Evolutionary conservation across 1,284 basidiomycete genomes (phyloP), one percentile per base, ranked within the genome.

Genomic region (Thelephora terrestris): DNA sequence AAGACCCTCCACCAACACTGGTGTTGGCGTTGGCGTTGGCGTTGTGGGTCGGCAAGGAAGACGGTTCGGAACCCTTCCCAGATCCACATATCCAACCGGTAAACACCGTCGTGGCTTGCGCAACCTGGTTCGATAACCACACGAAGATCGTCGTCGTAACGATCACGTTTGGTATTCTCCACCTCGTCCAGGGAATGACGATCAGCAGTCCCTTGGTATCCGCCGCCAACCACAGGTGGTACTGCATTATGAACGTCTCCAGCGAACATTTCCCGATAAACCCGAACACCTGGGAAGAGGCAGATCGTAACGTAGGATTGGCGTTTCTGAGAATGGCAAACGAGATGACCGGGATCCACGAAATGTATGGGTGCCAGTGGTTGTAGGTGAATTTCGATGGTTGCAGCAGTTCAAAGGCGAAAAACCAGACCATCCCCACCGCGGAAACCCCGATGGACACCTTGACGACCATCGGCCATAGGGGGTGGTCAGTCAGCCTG

Each of bases 201-300:
- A 91, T 67, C 34, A 94, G 72, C 53, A 93, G 73, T 17, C 87
- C 88, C 61, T 89, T 89, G 17, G 87, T 91, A 60, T 94, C 91
- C 4, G 78, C 86, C 0, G 86, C 90, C 35, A 94, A 73, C 86
- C 90, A 93, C 46, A 91, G 71, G 64, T 94, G 91, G 66, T 85
- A 93, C 62, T 94, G 89, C 54, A 92, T 78, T 59, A 93, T 85
- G 62, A 91, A 92, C 0, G 87, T 85, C 64, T 92, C 89, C 42
- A 92, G 72, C 5, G 85, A 89, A 64, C 85, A 89, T 59, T 73
- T 78, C 38, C 91, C 91, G 49, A 93, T 75, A 63, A 87, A 91
- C 36, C 79, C 79, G 66, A 91, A 93, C 18, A 79, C 66, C 25
- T 70, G 70, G 9, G 81, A 87, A 20, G 78, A 79, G 24, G 72